Conservation (phyloP, 805 yeast species). For the Blastobotrys parvus region DNA sequence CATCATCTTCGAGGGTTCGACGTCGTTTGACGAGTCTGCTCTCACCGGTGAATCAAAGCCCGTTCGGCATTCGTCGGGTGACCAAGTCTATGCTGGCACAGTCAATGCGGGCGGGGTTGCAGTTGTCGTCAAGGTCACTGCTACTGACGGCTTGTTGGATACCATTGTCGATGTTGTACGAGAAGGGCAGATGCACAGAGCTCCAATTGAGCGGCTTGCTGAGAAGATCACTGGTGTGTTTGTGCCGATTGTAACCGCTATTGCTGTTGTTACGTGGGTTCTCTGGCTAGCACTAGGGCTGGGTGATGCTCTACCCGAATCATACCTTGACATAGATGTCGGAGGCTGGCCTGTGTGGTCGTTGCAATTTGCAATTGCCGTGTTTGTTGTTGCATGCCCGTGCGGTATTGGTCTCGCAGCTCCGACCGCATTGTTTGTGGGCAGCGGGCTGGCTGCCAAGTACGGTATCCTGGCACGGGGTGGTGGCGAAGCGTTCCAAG, state of each 20-base stretch:
- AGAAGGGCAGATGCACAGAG: slow-evolving; percentile 62
- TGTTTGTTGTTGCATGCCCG: slow-evolving; percentile 78
- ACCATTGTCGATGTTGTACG: slow-evolving; percentile 63
- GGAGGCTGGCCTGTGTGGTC: slow-evolving; percentile 80
- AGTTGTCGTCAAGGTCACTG: slow-evolving; percentile 45
- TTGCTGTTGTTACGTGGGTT: slow-evolving; percentile 59
- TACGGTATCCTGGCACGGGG: slow-evolving; percentile 69
- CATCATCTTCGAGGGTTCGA: slow-evolving; percentile 56
- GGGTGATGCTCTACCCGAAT: slow-evolving; percentile 43
- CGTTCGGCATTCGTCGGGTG: slow-evolving; percentile 48
- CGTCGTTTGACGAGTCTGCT: slow-evolving; percentile 84
- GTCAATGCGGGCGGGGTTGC: slow-evolving; percentile 52
- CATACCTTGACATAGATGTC: slow-evolving; percentile 52
- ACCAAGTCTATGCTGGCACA: slow-evolving; percentile 66
- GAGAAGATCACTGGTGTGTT: slow-evolving; percentile 61
- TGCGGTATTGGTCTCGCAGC: slow-evolving; percentile 83
- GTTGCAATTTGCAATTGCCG: slow-evolving; percentile 66
- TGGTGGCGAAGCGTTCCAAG: slow-evolving; percentile 78
- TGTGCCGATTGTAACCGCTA: slow-evolving; percentile 57
- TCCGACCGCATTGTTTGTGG: slow-evolving; percentile 75
- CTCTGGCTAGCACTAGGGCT: slow-evolving; percentile 58
- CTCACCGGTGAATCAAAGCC: slow-evolving; percentile 78
- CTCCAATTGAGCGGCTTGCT: slow-evolving; percentile 66
- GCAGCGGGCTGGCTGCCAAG: slow-evolving; percentile 71
- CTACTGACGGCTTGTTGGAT: slow-evolving; percentile 56